phyloP scores from a whole-genome alignment of 2,329 filamentous ascomycete genomes.

The Colletotrichum falcatum region DNA sequence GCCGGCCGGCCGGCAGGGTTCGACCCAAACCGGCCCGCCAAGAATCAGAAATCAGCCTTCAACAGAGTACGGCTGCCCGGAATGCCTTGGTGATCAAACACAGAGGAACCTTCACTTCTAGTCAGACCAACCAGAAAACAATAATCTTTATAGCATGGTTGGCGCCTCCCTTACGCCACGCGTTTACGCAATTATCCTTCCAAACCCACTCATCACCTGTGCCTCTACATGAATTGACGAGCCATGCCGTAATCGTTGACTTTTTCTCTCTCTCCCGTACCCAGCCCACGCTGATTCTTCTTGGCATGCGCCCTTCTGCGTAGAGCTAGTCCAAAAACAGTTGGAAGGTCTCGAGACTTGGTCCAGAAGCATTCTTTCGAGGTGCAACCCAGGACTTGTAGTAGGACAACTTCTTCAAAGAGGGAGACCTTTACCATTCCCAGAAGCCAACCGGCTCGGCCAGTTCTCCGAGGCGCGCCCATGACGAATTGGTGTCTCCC shows the following conservation, averaged over 20 bases:
- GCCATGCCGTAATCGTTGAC: slow-evolving; percentile 32
- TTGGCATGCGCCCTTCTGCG: slow-evolving; percentile 17
- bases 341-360: slow-evolving; percentile 12
- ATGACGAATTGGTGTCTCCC: slow-evolving; percentile 32
- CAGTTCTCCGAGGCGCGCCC: slow-evolving; percentile 1
- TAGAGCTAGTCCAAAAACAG: slow-evolving; percentile 19
- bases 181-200: neutral
- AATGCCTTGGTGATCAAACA: slow-evolving; percentile 11
- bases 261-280: neutral
- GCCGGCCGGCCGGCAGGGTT: slow-evolving; percentile 18
- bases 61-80: slow-evolving; percentile 39
- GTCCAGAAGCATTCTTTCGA: slow-evolving; percentile 28
- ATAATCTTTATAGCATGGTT: slow-evolving; percentile 20
- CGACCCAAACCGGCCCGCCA: slow-evolving; percentile 36
- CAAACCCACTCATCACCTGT: neutral
- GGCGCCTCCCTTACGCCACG: slow-evolving; percentile 26
- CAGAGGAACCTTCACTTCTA: slow-evolving; percentile 27
- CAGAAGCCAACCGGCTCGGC: slow-evolving; percentile 7
- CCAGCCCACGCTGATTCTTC: slow-evolving; percentile 12
- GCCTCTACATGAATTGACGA: neutral
- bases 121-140: slow-evolving; percentile 30
- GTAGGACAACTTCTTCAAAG: slow-evolving; percentile 15
- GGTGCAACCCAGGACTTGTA: slow-evolving; percentile 6
- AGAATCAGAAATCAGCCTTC: slow-evolving; percentile 38
- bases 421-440: neutral